phyloP scores from a whole-genome alignment of 2,329 filamentous ascomycete genomes.

The Cladosporium velox region DNA sequence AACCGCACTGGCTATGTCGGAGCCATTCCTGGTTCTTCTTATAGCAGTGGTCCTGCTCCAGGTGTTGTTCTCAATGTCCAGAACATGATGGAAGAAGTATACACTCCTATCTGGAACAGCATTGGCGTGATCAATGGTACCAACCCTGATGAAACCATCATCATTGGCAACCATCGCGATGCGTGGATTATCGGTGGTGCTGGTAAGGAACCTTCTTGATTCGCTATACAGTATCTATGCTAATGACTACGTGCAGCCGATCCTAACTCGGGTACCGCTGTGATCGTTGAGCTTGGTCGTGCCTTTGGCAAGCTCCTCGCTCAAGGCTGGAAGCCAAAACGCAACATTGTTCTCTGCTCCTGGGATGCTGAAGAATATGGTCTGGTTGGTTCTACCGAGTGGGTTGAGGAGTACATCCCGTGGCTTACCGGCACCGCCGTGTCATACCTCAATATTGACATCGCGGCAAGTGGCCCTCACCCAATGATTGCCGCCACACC shows the following conservation, averaged over 20 bases:
- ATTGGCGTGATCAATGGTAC: slow-evolving; percentile 69
- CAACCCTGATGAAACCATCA: slow-evolving; percentile 58
- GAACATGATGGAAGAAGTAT: slow-evolving; percentile 81
- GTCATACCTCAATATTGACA: slow-evolving; percentile 55
- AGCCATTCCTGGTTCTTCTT: slow-evolving; percentile 67
- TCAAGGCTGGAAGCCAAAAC: slow-evolving; percentile 54
- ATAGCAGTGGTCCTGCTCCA: slow-evolving; percentile 79
- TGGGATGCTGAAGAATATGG: slow-evolving; percentile 50
- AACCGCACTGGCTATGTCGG: slow-evolving; percentile 64
- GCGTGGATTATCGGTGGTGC: slow-evolving; percentile 58
- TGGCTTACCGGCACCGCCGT: slow-evolving; percentile 49
- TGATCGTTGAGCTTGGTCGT: slow-evolving; percentile 53
- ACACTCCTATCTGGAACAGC: slow-evolving; percentile 77
- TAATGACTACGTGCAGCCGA: slow-evolving; percentile 35
- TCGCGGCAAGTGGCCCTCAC: slow-evolving; percentile 53
- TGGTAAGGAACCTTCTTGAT: neutral
- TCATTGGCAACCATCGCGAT: slow-evolving; percentile 57
- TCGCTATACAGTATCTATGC: neutral
- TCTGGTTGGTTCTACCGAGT: slow-evolving; percentile 48
- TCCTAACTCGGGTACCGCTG: slow-evolving; percentile 54
- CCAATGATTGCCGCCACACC: slow-evolving; percentile 69
- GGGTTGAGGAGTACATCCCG: slow-evolving; percentile 53
- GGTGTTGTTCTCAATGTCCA: slow-evolving; percentile 68
- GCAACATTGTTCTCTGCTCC: slow-evolving; percentile 50
- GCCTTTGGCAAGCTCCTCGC: slow-evolving; percentile 51